A percentile compares a stretch with the other conserved stretches of the same genome.
These are phyloP conservation scores for Lonicera japonica DNA, from an alignment of 129 eudicot genomes.

Conservation along the genomic window DNA sequence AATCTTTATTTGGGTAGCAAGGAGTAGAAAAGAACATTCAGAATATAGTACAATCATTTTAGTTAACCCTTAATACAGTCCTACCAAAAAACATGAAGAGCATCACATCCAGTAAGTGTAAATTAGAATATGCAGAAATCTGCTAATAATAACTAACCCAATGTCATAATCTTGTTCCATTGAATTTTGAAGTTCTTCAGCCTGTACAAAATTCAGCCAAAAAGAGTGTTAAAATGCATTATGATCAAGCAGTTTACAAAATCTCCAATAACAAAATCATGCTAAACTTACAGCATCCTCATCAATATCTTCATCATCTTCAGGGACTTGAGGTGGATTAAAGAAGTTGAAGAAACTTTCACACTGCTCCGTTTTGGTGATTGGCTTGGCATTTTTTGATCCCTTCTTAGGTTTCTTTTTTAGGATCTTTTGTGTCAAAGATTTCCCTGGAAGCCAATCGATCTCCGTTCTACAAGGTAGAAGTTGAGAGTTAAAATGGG, in stretches of 20 bases:
- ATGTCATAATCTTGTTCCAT: slow-evolving; percentile 89
- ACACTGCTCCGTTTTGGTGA: slow-evolving; percentile 57
- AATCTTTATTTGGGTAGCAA: too few relatives aligned
- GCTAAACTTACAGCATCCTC: slow-evolving; percentile 51
- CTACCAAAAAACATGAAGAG: not conserved
- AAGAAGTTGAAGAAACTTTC: slow-evolving; percentile 91
- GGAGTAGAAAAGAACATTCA: not conserved
- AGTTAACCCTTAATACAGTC: not conserved
- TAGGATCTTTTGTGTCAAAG: slow-evolving; percentile 66
- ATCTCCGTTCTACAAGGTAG: slow-evolving; percentile 54
- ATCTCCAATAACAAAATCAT: not conserved
- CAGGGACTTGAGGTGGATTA: slow-evolving; percentile 68
- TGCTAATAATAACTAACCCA: slow-evolving; percentile 38
- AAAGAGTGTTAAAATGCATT: not conserved
- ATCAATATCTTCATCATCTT: slow-evolving; percentile 67
- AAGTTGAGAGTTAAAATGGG: not conserved
- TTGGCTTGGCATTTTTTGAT: slow-evolving; percentile 52
- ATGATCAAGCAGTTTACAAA: too few relatives aligned
- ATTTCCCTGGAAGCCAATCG: slow-evolving; percentile 76
- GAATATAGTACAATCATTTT: too few relatives aligned
- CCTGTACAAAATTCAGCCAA: slow-evolving; percentile 28
- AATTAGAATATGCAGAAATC: not conserved
- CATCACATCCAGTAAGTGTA: not conserved
- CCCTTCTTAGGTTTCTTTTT: slow-evolving; percentile 85
- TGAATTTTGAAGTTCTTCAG: slow-evolving; percentile 72